Evolutionary conservation across 1,139 yeast species (phyloP), one percentile per base, ranked within the genome.

Genomic region (Sugiyamaella novakii): DNA sequence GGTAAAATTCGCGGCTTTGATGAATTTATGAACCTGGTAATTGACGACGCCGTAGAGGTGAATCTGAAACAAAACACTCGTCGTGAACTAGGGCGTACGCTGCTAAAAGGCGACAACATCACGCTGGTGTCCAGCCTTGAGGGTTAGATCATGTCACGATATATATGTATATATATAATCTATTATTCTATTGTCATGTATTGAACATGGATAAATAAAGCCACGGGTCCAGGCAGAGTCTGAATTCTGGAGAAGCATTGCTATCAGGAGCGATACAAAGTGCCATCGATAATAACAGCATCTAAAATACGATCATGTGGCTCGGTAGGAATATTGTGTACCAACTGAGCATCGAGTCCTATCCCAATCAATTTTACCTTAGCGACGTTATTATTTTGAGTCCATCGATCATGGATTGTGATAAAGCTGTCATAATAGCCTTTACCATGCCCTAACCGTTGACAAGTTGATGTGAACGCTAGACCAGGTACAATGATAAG

Each of bases 11-110:
- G 74, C 49, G 99, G 99, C 1, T 92, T 94, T 68, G 99, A 94
- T 67, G 98, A 94, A 70, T 92, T 89, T 63, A 92, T 94, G 98
- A 94, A 94, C 62, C 70, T 94, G 14, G 98, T 91, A n/a, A 71
- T 94, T 11, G 96, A 87, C 53, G 92, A 89, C 50, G 96, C 98
- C 0, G 76, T 78, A 14, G 96, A 92, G 60, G 71, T 85, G 61
- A 63, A 71, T 52, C 54, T 62, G 46, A 61, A 68, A 53, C 74
- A 76, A 49, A 79, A 81, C n/a, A 57, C 71, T 47, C 70, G 63
- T 57, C 65, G 76, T 12, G 59, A 63, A 6, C 15, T 68, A 47
- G 74, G 76, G 17, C 61, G 87, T 50, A 80, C 92, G 28, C 68
- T 94, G 57, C 73, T 94, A 52, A 92, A 92, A 67, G 98, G 99